Evolutionary conservation across 768 basidiomycete species (phyloP), one percentile per base, ranked within the genome.

Genomic region (Pisolithus tinctorius): DNA sequence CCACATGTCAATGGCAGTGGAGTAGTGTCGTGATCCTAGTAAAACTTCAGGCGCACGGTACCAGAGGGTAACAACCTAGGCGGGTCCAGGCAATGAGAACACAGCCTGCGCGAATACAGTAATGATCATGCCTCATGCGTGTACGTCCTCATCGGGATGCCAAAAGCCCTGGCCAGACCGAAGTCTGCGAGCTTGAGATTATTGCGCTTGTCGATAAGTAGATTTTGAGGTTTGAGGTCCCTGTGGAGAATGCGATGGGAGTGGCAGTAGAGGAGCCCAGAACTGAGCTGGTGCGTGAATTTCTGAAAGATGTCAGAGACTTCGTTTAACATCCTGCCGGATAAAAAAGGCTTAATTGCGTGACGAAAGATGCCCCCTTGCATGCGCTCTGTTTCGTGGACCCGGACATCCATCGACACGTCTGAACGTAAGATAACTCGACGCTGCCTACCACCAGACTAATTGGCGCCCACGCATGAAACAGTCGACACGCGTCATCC

Each of bases 1-100:
- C 96, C 96, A 99, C 92, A 98, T 96, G 71, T 99, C 96, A 62
- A 99, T 89, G 3, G 93, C 91, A 2, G 96, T 99, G 14, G 92
- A 86, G 71, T 99, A 99, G 67, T 98, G 93, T 40, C 94, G 84
- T 4, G 91, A 88, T 29, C 95, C 95, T 1, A 99, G 84, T 17
- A 99, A 75, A 46, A 99, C 95, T 68, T 99, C 96, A 3, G 96
- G 96, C 4, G 95, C 92, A 45, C 96, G 91, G 66, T 99, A 99
- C 96, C 96, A 99, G 37, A 99, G 78, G 9, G 96, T 99, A 20
- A 99, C 96, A 45, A 99, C 96, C 96, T 99, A 64, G 4, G 10
- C 26, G 45, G 37, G 41, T 38, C 48, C 29, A 43, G 51, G 48
- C 29, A 51, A 55, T 53, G 45, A 68, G 40, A 17, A 9, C 20